phyloP scores from a whole-genome alignment of 768 basidiomycete genomes.

The Gloeopeniophorella convolvens region DNA sequence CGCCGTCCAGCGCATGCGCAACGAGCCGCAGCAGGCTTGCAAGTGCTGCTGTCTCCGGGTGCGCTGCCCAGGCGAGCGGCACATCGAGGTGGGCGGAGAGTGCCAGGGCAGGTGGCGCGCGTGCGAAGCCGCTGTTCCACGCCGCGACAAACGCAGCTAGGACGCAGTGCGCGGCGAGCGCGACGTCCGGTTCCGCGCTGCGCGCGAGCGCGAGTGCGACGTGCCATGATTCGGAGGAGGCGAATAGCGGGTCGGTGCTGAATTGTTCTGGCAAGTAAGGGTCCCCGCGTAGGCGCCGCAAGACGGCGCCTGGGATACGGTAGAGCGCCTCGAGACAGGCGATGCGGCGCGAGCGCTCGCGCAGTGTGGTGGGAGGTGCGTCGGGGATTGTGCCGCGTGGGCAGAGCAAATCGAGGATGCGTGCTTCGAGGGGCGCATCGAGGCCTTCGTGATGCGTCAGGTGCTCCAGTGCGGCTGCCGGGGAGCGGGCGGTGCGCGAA shows the following conservation, averaged over 20 bases:
- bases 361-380: not conserved
- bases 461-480: not conserved
- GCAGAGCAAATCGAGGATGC: conserved; percentile 11
- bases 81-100: not conserved
- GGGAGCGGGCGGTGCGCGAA: conserved; percentile 1
- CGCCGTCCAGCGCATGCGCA: not conserved
- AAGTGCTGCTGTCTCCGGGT: conserved; percentile 1
- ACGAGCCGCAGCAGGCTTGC: conserved; percentile 4
- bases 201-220: not conserved
- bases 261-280: not conserved
- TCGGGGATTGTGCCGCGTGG: not conserved
- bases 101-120: not conserved
- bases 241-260: conserved; percentile 6
- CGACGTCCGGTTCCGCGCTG: conserved; percentile 3
- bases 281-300: not conserved
- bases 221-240: conserved; percentile 7
- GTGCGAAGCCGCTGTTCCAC: not conserved
- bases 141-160: not conserved
- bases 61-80: not conserved
- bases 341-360: conserved; percentile 3
- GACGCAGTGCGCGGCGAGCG: conserved; percentile 8
- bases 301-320: conserved; percentile 1
- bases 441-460: conserved; percentile 7
- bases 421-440: conserved; percentile 9
- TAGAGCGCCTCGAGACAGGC: conserved; percentile 9